Conservation (phyloP, 73 alveolate genomes). For the Blepharisma japonicum region DNA sequence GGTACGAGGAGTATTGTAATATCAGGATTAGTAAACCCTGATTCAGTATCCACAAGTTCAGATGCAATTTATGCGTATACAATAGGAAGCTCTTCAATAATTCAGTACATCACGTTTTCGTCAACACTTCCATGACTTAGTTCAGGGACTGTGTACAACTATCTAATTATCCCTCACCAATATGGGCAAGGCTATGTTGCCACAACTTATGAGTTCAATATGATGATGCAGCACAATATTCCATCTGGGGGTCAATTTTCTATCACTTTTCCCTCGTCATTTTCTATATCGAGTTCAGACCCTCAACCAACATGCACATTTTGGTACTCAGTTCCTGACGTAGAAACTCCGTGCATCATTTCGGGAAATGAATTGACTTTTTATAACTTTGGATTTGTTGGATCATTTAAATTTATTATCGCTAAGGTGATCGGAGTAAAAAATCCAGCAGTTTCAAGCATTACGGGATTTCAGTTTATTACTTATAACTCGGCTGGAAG, state of each 20-base stretch:
- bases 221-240: constrained; percentile 32
- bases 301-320: constrained; percentile 37
- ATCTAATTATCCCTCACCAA: neutral
- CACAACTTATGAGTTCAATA: constrained; percentile 18
- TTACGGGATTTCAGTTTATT: neutral
- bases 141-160: constrained; percentile 9
- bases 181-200: constrained; percentile 42
- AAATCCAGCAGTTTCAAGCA: constrained; percentile 18
- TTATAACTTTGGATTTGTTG: neutral
- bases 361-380: neutral
- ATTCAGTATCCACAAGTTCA: neutral
- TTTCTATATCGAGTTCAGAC: constrained; percentile 7
- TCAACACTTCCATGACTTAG: neutral
- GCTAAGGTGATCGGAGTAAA: constrained; percentile 8
- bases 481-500: neutral
- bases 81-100: neutral
- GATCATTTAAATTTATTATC: neutral
- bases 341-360: neutral
- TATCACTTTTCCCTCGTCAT: constrained; percentile 40
- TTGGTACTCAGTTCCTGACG: neutral
- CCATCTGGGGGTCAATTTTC: constrained; percentile 37
- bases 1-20: neutral
- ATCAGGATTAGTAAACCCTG: constrained; percentile 10
- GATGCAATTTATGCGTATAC: neutral
- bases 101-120: neutral